Evolutionary conservation across 768 basidiomycete genomes (phyloP), one percentile per base, ranked within the genome.

Genomic region (Leccinum imitatum): DNA sequence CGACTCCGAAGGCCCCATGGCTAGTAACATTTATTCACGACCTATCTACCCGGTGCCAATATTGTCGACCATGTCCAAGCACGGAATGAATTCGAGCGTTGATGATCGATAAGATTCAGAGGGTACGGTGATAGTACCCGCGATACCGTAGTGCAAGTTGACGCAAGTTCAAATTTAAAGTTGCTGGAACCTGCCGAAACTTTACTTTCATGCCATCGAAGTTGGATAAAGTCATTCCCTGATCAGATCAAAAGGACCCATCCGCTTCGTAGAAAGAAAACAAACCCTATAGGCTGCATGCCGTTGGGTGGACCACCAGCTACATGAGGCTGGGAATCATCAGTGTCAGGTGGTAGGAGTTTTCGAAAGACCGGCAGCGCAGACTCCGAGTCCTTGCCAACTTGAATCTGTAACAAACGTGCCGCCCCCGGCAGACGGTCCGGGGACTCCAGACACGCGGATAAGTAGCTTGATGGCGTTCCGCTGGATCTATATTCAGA

Each of bases 401-500:
- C 33, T 33, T 31, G 31, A 31, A 31, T 31, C 31, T 31, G 31
- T 31, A 31, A 3, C 31, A 11, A 31, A 31, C 31, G 31, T 30
- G 27, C 27, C 27, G 27, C 27, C 27, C 27, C 30, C 30, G 30
- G 30, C 30, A 7, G 47, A 25, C 47, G 21, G 46, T 31, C 55
- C 47, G 30, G 27, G 8, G 27, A 51, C 3, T 19, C 27, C 15
- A 30, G 9, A 9, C 15, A 17, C 30, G 31, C 51, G 41, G 39
- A 41, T 41, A n/a, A n/a, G 15, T 11, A 6, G 31, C 31, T 13
- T 35, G 19, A 21, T 7, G 25, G 50, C 51, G 6, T 33, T 33
- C n/a, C 31, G 31, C 31, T 33, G 13, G 31, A 33, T 25, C 56
- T 60, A 59, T 59, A 59, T 59, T 25, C 58, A 44, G 39, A 25